A percentile compares a stretch with the other conserved stretches of the same genome.
Conservation (phyloP, 345 rosid genomes). For the Hibiscus syriacus region DNA sequence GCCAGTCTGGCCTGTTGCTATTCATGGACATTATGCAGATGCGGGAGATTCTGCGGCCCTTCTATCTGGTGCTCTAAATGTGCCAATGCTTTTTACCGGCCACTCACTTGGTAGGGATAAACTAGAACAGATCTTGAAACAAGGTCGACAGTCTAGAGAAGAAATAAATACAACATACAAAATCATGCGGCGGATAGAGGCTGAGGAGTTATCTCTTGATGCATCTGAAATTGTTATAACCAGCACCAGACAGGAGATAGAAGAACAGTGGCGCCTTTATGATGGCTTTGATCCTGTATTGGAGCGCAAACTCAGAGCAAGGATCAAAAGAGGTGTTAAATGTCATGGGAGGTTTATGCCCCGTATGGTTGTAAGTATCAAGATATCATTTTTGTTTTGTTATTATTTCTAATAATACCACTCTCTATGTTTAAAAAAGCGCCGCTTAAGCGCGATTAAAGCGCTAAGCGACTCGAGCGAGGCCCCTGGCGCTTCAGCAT, state of each 20-base stretch:
- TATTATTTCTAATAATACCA: background rate
- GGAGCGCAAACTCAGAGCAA: slow-evolving; percentile 65
- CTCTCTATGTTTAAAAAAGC: too few relatives aligned
- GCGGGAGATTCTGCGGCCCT: slow-evolving; percentile 77
- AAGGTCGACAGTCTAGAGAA: slow-evolving; percentile 58
- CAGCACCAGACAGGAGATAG: slow-evolving; percentile 70
- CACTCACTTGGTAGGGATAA: slow-evolving; percentile 83
- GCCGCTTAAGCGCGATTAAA: too few relatives aligned
- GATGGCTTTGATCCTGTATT: slow-evolving; percentile 69
- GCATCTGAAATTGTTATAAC: slow-evolving; percentile 66
- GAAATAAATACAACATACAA: slow-evolving; percentile 59
- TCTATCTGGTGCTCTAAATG: slow-evolving; percentile 72
- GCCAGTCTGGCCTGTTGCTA: slow-evolving; percentile 71
- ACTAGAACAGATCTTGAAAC: slow-evolving; percentile 66
- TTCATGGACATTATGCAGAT: slow-evolving; percentile 86
- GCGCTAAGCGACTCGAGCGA: too few relatives aligned
- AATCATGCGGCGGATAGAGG: slow-evolving; percentile 71
- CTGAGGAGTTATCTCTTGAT: slow-evolving; percentile 67
- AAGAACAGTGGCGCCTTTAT: slow-evolving; percentile 74
- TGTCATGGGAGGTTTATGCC: slow-evolving; percentile 75
- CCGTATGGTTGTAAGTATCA: slow-evolving; percentile 58
- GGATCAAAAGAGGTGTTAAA: slow-evolving; percentile 67
- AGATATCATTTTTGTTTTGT: slow-evolving; percentile 7
- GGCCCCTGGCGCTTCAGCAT: too few relatives aligned
- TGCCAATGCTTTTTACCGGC: slow-evolving; percentile 81